A percentile compares a stretch with the other conserved stretches of the same genome.
These are phyloP conservation scores for Tausonia pullulans DNA, from an alignment of 1,284 basidiomycete species.

Conservation along the genomic window DNA sequence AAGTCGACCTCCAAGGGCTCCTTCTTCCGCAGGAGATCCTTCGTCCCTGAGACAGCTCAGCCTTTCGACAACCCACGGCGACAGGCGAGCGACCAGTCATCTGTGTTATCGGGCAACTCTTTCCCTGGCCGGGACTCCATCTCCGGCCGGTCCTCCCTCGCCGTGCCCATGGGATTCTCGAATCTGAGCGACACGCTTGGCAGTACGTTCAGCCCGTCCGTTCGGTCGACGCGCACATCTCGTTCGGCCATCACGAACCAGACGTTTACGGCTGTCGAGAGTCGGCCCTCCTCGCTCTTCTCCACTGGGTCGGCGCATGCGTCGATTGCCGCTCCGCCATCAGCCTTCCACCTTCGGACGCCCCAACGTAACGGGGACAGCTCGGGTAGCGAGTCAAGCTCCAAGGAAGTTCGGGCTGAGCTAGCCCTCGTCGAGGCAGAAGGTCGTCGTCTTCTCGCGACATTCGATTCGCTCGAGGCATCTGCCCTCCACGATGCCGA, in stretches of 20 bases:
- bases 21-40: neutral
- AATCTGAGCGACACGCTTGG: too few relatives aligned
- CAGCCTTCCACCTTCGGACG: constrained; percentile 1
- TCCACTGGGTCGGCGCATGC: neutral
- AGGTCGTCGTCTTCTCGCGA: constrained; percentile 1
- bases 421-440: constrained; percentile 10
- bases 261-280: too few relatives aligned
- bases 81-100: too few relatives aligned
- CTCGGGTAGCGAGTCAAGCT: neutral
- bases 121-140: too few relatives aligned
- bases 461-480: neutral
- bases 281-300: neutral
- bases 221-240: too few relatives aligned
- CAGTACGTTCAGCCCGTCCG: too few relatives aligned
- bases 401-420: neutral
- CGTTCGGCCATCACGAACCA: too few relatives aligned
- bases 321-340: neutral
- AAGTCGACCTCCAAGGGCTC: too few relatives aligned
- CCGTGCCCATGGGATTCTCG: too few relatives aligned
- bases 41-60: neutral
- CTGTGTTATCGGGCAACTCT: too few relatives aligned
- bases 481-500: neutral
- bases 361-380: neutral
- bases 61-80: neutral
- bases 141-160: too few relatives aligned